Evolutionary conservation across 1,284 basidiomycete species (phyloP), one percentile per base, ranked within the genome.

Genomic region (Hortiboletus rubellus): DNA sequence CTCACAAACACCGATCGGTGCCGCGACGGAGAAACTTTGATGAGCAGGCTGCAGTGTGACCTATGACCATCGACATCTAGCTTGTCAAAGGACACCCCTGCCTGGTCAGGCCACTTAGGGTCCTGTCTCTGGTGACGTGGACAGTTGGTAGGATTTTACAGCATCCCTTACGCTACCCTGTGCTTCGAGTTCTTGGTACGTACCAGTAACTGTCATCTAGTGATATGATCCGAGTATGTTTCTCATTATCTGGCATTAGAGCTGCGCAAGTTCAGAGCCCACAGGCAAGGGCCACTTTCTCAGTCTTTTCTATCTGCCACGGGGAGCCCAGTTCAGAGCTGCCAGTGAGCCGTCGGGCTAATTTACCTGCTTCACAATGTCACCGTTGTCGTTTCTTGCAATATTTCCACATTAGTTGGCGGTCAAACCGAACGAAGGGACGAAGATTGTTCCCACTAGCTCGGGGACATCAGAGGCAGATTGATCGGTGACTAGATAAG

Each of bases 1-100:
- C 44, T 30, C 34, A 38, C 47, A 52, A 51, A 53, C 27, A 41
- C 48, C n/a, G 51, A 63, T 61, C 60, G 62, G 60, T 46, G 22
- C 62, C 61, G 52, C 54, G 22, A 30, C 36, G 1, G 17, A 31
- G 48, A 22, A 43, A 3, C 18, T 18, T 31, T 36, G 41, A 50
- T 18, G 34, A 27, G 41, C 14, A 41, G 33, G 3, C 4, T 33
- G 33, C 24, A 45, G 36, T 58, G 27, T 22, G 49, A 17, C 5
- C 36, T n/a, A 43, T 17, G 46, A 52, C 37, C 51, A 57, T 42
- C 27, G 18, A 56, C 18, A 48, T 47, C 46, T 8, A 27, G 17
- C 37, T 38, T 60, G 50, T 48, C 44, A 50, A 14, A 15, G 41
- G 53, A 24, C 46, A 24, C 34, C 36, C 34, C 22, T 42, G 27